Percentiles rank a stretch among this genome's conserved stretches.
phyloP scores from a whole-genome alignment of 345 rosid species.

The Clarkia xantiana region DNA sequence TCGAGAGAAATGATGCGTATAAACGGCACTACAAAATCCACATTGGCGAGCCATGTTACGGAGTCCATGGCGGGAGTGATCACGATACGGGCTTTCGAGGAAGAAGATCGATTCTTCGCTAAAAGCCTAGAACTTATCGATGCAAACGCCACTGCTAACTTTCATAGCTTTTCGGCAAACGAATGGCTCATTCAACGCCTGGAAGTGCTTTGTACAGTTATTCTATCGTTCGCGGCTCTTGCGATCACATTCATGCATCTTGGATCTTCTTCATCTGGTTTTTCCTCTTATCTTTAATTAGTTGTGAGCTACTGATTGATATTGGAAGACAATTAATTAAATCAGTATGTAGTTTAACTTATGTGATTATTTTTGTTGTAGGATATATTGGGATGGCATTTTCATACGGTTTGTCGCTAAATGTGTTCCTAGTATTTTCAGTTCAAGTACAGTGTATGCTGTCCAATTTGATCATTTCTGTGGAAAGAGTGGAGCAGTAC shows the following conservation, averaged over 20 bases:
- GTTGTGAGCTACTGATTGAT: too few species aligned
- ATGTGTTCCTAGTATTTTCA: conserved; percentile 28
- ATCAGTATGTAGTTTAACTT: too few species aligned
- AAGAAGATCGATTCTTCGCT: conserved; percentile 37
- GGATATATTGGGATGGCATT: conserved; percentile 56
- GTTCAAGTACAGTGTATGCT: conserved; percentile 33
- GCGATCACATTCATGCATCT: conserved; percentile 37
- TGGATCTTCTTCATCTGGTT: conserved; percentile 44
- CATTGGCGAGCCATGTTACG: conserved; percentile 34
- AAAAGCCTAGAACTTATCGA: conserved; percentile 32
- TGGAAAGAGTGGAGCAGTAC: conserved; percentile 56
- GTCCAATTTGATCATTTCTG: conserved; percentile 32
- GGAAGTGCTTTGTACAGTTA: conserved; percentile 34
- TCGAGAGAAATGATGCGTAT: conserved; percentile 49
- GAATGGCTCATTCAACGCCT: conserved; percentile 55
- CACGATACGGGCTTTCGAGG: conserved; percentile 47
- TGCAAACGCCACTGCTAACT: conserved; percentile 37
- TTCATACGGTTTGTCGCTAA: conserved; percentile 47
- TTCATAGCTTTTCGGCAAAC: conserved; percentile 35
- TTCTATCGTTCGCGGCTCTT: conserved; percentile 40
- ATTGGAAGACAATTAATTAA: too few species aligned
- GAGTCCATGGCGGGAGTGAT: conserved; percentile 47
- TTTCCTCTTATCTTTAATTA: too few species aligned
- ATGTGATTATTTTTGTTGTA: conserved; percentile 10
- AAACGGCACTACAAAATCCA: conserved; percentile 50